A percentile compares a stretch with the other conserved stretches of the same genome.
phyloP scores from a whole-genome alignment of 2,329 filamentous ascomycete species.

The Annulohypoxylon truncatum region DNA sequence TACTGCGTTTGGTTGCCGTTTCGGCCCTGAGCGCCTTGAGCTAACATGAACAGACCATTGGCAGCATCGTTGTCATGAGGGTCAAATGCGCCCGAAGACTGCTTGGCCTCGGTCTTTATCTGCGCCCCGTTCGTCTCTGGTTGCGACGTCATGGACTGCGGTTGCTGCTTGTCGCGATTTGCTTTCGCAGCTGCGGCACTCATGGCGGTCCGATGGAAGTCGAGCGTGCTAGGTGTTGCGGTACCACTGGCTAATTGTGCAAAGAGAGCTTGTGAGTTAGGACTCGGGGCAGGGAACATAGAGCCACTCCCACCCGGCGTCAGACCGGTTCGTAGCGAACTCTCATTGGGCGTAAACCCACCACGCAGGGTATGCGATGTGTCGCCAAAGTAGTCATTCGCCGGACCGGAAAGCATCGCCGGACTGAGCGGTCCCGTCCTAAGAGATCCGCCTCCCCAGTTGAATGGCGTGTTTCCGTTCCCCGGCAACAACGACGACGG shows the following conservation, averaged over 20 bases:
- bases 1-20: constrained; percentile 67
- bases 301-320: constrained; percentile 95
- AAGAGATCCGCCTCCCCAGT: constrained; percentile 86
- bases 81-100: constrained; percentile 75
- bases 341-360: constrained; percentile 96
- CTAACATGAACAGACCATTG: constrained; percentile 92
- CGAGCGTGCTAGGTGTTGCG: constrained; percentile 88
- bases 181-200: constrained; percentile 77
- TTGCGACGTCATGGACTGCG: constrained; percentile 61
- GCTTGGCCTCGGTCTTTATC: constrained; percentile 62
- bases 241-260: constrained; percentile 82
- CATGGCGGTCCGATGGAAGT: constrained; percentile 94
- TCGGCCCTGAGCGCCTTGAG: constrained; percentile 70
- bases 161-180: constrained; percentile 56
- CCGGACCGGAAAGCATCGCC: constrained; percentile 92
- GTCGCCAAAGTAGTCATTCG: constrained; percentile 89
- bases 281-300: constrained; percentile 95
- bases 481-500: constrained; percentile 84
- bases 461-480: constrained; percentile 76
- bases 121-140: constrained; percentile 61
- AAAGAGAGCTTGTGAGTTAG: constrained; percentile 85
- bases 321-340: constrained; percentile 87
- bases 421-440: constrained; percentile 94
- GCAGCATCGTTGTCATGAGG: constrained; percentile 95
- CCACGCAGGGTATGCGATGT: constrained; percentile 77